Percentiles rank a stretch among this genome's conserved stretches.
phyloP scores from a whole-genome alignment of 2,329 filamentous ascomycete species.

The Colletotrichum aenigma region DNA sequence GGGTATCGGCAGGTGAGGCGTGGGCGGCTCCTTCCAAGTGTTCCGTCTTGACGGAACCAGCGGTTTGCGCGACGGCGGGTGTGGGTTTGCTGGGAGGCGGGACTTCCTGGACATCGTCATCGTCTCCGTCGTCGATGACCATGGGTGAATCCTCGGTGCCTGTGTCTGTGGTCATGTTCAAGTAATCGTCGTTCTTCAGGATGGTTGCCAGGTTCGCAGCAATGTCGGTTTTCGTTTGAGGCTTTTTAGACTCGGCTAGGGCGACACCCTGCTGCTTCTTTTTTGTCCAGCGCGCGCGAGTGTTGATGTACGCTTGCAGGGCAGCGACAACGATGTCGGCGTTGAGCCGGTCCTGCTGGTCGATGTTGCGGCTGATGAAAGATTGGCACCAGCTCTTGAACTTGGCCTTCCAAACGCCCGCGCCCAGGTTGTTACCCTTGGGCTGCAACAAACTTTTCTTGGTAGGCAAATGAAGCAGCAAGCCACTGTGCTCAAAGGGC shows the following conservation, averaged over 20 bases:
- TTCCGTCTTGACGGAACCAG: not conserved
- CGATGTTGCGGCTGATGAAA: slow-evolving; percentile 24
- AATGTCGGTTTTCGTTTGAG: slow-evolving; percentile 6
- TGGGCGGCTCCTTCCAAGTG: not conserved
- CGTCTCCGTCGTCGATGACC: slow-evolving; percentile 11
- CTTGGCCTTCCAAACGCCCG: slow-evolving; percentile 31
- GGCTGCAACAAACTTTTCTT: slow-evolving; percentile 10
- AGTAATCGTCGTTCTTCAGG: slow-evolving; percentile 1
- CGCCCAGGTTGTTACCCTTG: slow-evolving; percentile 8
- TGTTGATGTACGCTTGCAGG: slow-evolving; percentile 1
- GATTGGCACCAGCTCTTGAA: slow-evolving; percentile 37
- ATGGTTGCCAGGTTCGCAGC: not conserved
- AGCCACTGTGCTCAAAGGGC: not conserved
- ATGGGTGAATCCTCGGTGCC: slow-evolving; percentile 1
- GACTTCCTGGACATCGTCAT: slow-evolving; percentile 2
- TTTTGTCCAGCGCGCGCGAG: slow-evolving; percentile 5
- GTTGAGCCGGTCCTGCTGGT: slow-evolving; percentile 8
- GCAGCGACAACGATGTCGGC: slow-evolving; percentile 1
- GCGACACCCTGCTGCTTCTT: not conserved
- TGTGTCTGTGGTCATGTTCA: not conserved
- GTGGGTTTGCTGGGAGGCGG: not conserved
- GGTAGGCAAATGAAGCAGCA: not conserved
- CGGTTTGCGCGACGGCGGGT: not conserved
- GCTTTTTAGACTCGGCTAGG: not conserved
- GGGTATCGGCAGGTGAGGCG: not conserved